These are phyloP conservation scores for Solanum sitiens DNA, from an alignment of 257 asterid genomes.

Conservation along the genomic window DNA sequence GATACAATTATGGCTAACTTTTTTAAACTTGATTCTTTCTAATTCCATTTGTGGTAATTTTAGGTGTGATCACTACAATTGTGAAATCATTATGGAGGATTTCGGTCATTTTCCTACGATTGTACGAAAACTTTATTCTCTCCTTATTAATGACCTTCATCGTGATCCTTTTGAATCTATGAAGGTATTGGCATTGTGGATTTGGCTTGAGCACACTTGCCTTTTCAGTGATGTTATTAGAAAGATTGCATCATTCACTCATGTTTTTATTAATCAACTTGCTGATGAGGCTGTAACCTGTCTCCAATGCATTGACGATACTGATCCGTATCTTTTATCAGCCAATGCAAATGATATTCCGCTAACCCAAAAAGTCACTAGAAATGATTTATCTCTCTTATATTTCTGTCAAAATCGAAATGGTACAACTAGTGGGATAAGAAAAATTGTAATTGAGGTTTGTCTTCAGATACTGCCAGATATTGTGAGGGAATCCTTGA, in stretches of 20 bases:
- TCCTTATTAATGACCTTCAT: conserved; percentile 34
- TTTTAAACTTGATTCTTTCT: not conserved
- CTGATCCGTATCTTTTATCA: not conserved
- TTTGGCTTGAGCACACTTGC: conserved; percentile 44
- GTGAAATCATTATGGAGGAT: conserved; percentile 13
- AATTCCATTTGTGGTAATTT: not conserved
- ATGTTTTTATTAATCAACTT: conserved; percentile 13
- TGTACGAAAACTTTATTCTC: conserved; percentile 33
- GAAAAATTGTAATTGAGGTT: conserved; percentile 8
- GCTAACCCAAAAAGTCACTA: conserved; percentile 19
- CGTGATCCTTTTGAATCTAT: conserved; percentile 41
- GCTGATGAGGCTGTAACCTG: conserved; percentile 49
- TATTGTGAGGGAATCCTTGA: conserved; percentile 23
- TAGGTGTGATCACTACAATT: conserved; percentile 13
- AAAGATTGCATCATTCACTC: conserved; percentile 22
- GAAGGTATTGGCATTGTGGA: conserved; percentile 42
- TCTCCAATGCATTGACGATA: conserved; percentile 19
- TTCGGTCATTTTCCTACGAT: conserved; percentile 23
- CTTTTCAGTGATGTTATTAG: conserved; percentile 7
- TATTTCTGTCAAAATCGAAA: conserved; percentile 18
- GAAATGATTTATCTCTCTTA: conserved; percentile 14
- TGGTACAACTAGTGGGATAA: conserved; percentile 1
- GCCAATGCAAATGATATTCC: conserved; percentile 22
- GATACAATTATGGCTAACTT: not conserved
- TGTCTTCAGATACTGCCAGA: conserved; percentile 31